These are phyloP conservation scores for Avena insularis DNA, from an alignment of 176 grass and related monocot genomes.

Conservation along the genomic window DNA sequence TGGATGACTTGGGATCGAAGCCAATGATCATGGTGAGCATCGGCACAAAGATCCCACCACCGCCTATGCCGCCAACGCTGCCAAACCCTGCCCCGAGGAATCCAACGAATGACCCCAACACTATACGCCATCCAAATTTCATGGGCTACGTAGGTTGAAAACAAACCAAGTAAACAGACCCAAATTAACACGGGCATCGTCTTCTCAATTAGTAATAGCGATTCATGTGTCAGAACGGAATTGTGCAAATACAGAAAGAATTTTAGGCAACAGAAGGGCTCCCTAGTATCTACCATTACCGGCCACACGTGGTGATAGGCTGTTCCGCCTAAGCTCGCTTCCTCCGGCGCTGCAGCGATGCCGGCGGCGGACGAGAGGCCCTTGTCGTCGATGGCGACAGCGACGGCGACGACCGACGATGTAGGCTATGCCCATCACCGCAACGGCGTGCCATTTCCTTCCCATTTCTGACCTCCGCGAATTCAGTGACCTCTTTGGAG, in stretches of 20 bases:
- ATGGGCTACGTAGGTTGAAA: constrained; percentile 38
- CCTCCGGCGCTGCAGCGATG: background rate
- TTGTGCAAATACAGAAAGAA: background rate
- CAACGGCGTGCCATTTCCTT: background rate
- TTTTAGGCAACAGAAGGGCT: background rate
- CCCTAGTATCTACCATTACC: constrained; percentile 16
- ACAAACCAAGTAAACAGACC: background rate
- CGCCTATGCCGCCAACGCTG: constrained; percentile 62
- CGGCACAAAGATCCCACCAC: constrained; percentile 64
- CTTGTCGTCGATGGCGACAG: background rate
- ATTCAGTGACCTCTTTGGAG: background rate
- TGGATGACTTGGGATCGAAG: constrained; percentile 65
- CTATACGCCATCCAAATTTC: constrained; percentile 53
- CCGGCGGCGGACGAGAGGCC: background rate
- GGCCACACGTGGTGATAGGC: constrained; percentile 54
- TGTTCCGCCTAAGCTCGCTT: background rate
- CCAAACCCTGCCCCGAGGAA: constrained; percentile 64
- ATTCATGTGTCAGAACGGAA: background rate
- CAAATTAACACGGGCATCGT: background rate
- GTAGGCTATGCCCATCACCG: background rate
- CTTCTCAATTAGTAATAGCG: background rate
- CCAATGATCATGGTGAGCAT: constrained; percentile 63
- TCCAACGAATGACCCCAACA: constrained; percentile 52
- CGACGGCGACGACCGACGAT: background rate
- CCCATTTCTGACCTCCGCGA: background rate